These are phyloP conservation scores for Spizellomyces punctatus DNA, from an alignment of 192 early-diverging fungal genomes.

Conservation along the genomic window DNA sequence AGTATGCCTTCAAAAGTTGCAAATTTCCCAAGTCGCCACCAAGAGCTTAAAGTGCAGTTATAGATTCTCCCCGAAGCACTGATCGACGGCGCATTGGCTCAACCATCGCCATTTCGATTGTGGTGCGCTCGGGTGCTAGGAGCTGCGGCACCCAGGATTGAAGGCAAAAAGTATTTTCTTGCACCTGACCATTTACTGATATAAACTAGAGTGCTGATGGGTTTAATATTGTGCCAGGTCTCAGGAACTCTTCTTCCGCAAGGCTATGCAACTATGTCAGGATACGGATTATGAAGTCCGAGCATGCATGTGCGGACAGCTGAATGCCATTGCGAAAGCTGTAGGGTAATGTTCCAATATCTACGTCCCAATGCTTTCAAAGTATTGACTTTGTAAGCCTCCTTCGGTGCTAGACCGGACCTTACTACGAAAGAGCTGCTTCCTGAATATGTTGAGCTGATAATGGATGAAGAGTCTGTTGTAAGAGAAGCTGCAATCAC, in stretches of 20 bases:
- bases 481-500: constrained; percentile 50
- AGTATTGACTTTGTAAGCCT: constrained; percentile 3
- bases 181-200: background rate
- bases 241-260: constrained; percentile 39
- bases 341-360: constrained; percentile 33
- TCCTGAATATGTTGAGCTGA: constrained; percentile 52
- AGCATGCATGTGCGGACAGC: constrained; percentile 53
- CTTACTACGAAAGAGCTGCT: constrained; percentile 37
- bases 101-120: constrained; percentile 48
- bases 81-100: constrained; percentile 42
- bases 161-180: constrained; percentile 38
- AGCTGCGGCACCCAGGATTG: constrained; percentile 36
- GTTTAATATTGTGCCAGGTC: constrained; percentile 4
- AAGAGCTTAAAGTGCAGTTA: background rate
- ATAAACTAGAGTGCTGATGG: background rate
- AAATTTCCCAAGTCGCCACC: background rate
- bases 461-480: constrained; percentile 53
- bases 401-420: constrained; percentile 21
- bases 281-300: constrained; percentile 61
- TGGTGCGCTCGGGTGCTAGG: constrained; percentile 52
- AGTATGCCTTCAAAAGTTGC: constrained; percentile 13
- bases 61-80: constrained; percentile 48
- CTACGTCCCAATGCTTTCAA: background rate
- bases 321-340: constrained; percentile 40
- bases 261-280: constrained; percentile 48